Percentiles rank a stretch among this genome's conserved stretches.
Conservation (phyloP, 2,329 filamentous ascomycete genomes). For the Cladosporium sp. region DNA sequence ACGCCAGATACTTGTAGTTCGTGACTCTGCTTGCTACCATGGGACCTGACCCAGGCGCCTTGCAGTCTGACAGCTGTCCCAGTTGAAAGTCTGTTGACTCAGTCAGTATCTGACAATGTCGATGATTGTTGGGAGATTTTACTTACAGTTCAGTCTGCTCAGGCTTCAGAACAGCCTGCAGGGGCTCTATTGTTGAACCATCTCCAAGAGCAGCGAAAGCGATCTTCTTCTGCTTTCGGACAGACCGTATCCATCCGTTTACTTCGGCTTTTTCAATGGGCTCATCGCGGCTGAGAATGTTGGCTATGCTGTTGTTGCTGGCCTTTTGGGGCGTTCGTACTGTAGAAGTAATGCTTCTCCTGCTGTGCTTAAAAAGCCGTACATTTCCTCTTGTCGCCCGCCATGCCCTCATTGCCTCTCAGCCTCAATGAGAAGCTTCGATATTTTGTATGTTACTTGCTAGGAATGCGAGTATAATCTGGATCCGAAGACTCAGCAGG, state of each 20-base stretch:
- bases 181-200: conserved; percentile 71
- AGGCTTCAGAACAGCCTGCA: conserved; percentile 78
- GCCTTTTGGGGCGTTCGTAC: conserved; percentile 9
- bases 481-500: background rate
- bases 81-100: conserved; percentile 63
- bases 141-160: conserved; percentile 66
- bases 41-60: conserved; percentile 70
- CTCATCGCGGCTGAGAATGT: conserved; percentile 23
- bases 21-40: conserved; percentile 65
- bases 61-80: conserved; percentile 75
- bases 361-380: conserved; percentile 9
- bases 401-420: conserved; percentile 24
- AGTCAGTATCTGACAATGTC: conserved; percentile 3
- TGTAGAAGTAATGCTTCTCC: conserved; percentile 13
- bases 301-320: conserved; percentile 18
- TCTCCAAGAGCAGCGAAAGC: conserved; percentile 84
- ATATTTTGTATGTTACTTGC: too few relatives aligned
- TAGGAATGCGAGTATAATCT: background rate
- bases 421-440: background rate
- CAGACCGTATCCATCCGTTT: conserved; percentile 76
- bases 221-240: conserved; percentile 78
- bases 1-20: conserved; percentile 74
- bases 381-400: conserved; percentile 16
- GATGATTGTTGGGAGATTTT: background rate
- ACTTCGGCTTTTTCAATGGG: conserved; percentile 39